Evolutionary conservation across 805 yeast genomes (phyloP).

Genomic region (Candida rishiriensis): DNA sequence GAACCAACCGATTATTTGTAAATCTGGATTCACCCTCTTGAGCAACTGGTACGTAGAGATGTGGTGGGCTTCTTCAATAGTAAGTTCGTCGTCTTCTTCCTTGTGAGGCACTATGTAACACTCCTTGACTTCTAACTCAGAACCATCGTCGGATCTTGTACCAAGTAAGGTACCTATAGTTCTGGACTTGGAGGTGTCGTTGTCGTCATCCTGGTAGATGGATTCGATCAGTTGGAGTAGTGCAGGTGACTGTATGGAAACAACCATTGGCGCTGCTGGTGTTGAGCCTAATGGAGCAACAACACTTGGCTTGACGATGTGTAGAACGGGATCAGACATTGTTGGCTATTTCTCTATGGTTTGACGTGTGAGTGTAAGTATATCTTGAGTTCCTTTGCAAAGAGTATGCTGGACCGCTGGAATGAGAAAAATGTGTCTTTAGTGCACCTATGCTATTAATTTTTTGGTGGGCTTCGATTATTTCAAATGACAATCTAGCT

Average conservation of each 20-base stretch:
- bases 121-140: slow-evolving; percentile 64
- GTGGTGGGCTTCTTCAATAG: slow-evolving; percentile 74
- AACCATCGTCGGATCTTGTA: slow-evolving; percentile 76
- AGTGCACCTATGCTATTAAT: too few species aligned
- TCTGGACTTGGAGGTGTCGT: slow-evolving; percentile 44
- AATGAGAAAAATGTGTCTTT: too few species aligned
- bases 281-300: slow-evolving; percentile 29
- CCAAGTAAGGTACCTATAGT: slow-evolving; percentile 83
- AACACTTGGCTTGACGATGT: slow-evolving; percentile 44
- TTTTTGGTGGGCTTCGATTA: too few species aligned
- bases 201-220: slow-evolving; percentile 47
- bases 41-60: slow-evolving; percentile 64
- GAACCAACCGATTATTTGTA: slow-evolving; percentile 82
- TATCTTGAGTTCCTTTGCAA: too few species aligned
- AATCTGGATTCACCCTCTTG: slow-evolving; percentile 75
- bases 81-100: slow-evolving; percentile 70
- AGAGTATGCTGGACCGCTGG: too few species aligned
- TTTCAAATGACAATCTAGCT: too few species aligned
- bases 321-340: slow-evolving; percentile 28
- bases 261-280: slow-evolving; percentile 42
- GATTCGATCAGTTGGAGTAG: slow-evolving; percentile 74
- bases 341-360: not conserved
- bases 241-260: slow-evolving; percentile 64
- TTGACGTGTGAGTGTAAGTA: too few species aligned
- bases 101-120: slow-evolving; percentile 79